Conservation (phyloP, 2,329 filamentous ascomycete genomes). For the Cladosporium sp. region DNA sequence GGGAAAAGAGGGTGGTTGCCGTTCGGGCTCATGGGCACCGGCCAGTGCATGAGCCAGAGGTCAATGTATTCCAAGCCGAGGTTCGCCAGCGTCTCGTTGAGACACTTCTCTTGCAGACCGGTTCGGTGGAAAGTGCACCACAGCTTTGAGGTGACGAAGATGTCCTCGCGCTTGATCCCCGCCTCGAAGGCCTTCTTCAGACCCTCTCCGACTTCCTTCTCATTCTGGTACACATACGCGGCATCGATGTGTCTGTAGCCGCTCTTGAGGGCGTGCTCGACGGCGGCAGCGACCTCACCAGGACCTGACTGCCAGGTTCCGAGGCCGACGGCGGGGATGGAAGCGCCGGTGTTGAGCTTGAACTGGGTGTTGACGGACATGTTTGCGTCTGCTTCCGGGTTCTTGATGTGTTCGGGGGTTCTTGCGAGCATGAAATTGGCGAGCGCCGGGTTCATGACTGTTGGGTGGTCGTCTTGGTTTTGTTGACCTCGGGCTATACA, state of each 20-base stretch:
- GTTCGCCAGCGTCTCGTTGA: slow-evolving; percentile 68
- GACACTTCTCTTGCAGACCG: slow-evolving; percentile 68
- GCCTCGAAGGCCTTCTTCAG: slow-evolving; percentile 51
- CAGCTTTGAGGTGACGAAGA: slow-evolving; percentile 53
- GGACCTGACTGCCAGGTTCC: slow-evolving; percentile 38
- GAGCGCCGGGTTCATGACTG: slow-evolving; percentile 28
- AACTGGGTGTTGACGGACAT: slow-evolving; percentile 30
- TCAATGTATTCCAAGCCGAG: slow-evolving; percentile 79
- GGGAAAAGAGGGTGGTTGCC: slow-evolving; percentile 69
- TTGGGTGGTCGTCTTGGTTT: neutral
- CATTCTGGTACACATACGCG: slow-evolving; percentile 46
- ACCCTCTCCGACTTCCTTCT: slow-evolving; percentile 42
- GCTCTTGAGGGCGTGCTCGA: slow-evolving; percentile 44
- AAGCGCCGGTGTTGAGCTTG: slow-evolving; percentile 36
- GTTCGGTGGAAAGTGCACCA: slow-evolving; percentile 68
- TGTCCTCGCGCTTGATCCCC: slow-evolving; percentile 26
- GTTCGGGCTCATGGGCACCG: slow-evolving; percentile 74
- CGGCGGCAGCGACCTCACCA: slow-evolving; percentile 46
- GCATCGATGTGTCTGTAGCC: slow-evolving; percentile 60
- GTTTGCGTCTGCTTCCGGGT: slow-evolving; percentile 22
- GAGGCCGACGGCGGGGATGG: slow-evolving; percentile 35
- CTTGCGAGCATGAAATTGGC: slow-evolving; percentile 28
- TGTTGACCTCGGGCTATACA: slow-evolving; percentile 3
- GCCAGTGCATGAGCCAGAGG: slow-evolving; percentile 80
- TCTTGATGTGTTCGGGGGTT: slow-evolving; percentile 25